Conservation (phyloP, 345 rosid genomes). For the Murraya koenigii region DNA sequence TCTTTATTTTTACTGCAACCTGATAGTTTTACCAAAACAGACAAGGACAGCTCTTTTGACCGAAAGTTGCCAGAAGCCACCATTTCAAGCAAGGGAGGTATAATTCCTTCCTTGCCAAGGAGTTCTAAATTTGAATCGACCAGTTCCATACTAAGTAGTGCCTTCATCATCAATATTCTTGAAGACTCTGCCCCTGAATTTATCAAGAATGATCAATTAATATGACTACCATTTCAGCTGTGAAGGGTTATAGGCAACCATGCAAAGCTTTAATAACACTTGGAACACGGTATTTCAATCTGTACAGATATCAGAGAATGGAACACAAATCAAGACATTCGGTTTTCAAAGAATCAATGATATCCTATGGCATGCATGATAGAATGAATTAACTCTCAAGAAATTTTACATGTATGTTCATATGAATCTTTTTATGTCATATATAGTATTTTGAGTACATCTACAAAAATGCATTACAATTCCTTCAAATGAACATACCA, state of each 20-base stretch:
- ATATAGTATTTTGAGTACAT: background rate
- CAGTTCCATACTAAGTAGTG: conserved; percentile 52
- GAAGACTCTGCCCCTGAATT: conserved; percentile 52
- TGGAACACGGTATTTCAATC: background rate
- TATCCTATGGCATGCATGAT: background rate
- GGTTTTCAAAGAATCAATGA: background rate
- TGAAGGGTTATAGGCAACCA: conserved; percentile 1
- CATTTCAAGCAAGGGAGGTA: conserved; percentile 59
- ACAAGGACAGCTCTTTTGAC: conserved; percentile 47
- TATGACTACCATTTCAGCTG: background rate
- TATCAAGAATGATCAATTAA: conserved; percentile 19
- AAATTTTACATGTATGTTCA: background rate
- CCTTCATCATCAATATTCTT: conserved; percentile 41
- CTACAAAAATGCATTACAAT: background rate
- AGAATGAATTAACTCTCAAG: background rate
- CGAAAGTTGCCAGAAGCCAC: conserved; percentile 39
- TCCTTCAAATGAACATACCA: background rate
- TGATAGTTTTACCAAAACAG: conserved; percentile 46
- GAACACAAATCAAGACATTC: background rate
- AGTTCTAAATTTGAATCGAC: conserved; percentile 43
- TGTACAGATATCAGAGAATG: background rate
- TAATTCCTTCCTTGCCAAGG: conserved; percentile 56
- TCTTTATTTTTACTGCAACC: conserved; percentile 42
- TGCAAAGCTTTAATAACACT: background rate
- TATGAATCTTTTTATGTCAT: background rate